Percentiles rank a stretch among this genome's conserved stretches.
Conservation (phyloP, 2,329 filamentous ascomycete species). For the Onygenales sp. region DNA sequence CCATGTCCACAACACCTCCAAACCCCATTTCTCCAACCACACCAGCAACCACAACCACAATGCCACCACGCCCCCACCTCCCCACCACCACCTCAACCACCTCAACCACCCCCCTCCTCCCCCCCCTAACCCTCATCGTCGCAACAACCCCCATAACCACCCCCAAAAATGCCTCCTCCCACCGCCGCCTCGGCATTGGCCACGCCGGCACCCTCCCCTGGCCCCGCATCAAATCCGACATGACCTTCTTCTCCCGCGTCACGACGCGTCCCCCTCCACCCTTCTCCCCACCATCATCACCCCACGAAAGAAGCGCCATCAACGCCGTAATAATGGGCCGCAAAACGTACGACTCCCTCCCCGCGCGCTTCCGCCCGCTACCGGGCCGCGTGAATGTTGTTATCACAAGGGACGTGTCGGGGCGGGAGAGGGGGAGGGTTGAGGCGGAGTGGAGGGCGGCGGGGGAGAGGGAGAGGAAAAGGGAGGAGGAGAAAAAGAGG, state of each 20-base stretch:
- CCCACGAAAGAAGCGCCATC: conserved; percentile 8
- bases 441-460: conserved; percentile 25
- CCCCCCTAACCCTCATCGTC: conserved; percentile 79
- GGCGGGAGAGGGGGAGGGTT: conserved; percentile 22
- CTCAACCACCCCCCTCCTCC: conserved; percentile 37
- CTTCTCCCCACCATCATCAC: conserved; percentile 5
- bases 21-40: neutral
- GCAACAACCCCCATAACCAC: conserved; percentile 56
- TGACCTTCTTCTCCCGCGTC: conserved; percentile 88
- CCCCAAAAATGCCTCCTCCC: conserved; percentile 37
- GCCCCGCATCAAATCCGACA: conserved; percentile 80
- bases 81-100: conserved; percentile 2
- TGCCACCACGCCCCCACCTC: conserved; percentile 11
- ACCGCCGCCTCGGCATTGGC: conserved; percentile 74
- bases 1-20: neutral
- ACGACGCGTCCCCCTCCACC: conserved; percentile 52
- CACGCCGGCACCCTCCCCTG: conserved; percentile 70
- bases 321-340: conserved; percentile 95
- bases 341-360: conserved; percentile 93
- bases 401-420: conserved; percentile 46
- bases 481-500: conserved; percentile 4
- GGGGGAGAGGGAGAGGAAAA: conserved; percentile 18
- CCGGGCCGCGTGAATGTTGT: conserved; percentile 74
- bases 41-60: conserved; percentile 9
- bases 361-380: conserved; percentile 66